phyloP scores from a whole-genome alignment of 495 filamentous ascomycete genomes.

The Tuber microsphaerosporum region DNA sequence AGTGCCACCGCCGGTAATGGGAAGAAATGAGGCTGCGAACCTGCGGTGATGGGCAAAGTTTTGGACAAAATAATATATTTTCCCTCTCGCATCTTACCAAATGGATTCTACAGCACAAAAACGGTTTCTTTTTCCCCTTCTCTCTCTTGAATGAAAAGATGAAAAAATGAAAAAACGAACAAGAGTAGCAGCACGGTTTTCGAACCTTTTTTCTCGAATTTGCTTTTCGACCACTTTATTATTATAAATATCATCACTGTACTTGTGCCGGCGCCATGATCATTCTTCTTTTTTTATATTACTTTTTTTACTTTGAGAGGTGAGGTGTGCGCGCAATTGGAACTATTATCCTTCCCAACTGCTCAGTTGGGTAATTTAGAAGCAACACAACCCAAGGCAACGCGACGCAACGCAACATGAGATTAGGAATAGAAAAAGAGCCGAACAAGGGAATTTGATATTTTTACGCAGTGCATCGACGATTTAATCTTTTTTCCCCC shows the following conservation, averaged over 20 bases:
- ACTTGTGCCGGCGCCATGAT: not conserved
- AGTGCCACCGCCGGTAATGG: slow-evolving; percentile 18
- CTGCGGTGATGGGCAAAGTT: slow-evolving; percentile 21
- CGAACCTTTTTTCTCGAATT: not conserved
- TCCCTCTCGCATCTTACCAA: slow-evolving; percentile 26
- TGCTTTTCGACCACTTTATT: not conserved
- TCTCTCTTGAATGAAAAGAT: not conserved
- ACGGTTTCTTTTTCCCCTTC: slow-evolving; percentile 10
- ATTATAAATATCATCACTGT: not conserved
- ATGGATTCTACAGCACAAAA: slow-evolving; percentile 23
- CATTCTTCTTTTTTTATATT: not conserved
- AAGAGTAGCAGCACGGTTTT: not conserved
- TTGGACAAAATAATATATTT: slow-evolving; percentile 35
- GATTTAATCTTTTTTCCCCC: not conserved
- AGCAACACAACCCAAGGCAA: not conserved
- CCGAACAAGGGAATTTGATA: not conserved
- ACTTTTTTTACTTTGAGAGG: not conserved
- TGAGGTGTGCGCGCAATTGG: not conserved
- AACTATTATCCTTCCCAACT: not conserved
- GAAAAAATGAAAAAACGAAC: not conserved
- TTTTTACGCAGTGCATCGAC: not conserved
- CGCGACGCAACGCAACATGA: not conserved
- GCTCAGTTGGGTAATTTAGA: not conserved
- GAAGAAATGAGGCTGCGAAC: slow-evolving; percentile 24
- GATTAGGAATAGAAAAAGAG: slow-evolving; percentile 1